Conservation (phyloP, 805 yeast species). For the Wickerhamiella alocasiicola region DNA sequence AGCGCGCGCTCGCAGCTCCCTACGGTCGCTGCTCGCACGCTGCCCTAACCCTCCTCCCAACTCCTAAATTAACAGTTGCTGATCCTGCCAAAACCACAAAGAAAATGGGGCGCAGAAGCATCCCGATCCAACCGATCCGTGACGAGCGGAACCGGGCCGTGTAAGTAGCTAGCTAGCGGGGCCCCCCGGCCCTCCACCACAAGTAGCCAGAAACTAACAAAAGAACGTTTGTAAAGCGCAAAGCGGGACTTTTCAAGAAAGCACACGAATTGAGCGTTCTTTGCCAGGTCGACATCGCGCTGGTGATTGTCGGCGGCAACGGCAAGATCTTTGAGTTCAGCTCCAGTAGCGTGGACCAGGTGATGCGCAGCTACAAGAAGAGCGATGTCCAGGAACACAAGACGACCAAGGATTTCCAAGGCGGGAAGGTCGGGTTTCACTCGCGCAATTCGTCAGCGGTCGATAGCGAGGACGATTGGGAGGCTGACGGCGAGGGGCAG, state of each 20-base stretch:
- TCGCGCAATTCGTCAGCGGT: constrained; percentile 2
- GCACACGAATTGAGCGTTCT: constrained; percentile 78
- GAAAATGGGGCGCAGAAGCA: constrained; percentile 98
- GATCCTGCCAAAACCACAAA: too few relatives aligned
- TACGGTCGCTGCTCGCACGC: too few relatives aligned
- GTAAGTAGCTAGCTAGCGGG: constrained; percentile 18
- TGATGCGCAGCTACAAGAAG: constrained; percentile 33
- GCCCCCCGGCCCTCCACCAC: not conserved
- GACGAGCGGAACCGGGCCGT: constrained; percentile 67
- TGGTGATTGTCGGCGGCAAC: constrained; percentile 72
- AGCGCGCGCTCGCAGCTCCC: too few relatives aligned
- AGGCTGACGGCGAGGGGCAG: not conserved
- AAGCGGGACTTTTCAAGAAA: constrained; percentile 77
- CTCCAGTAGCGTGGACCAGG: constrained; percentile 48
- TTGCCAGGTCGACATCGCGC: constrained; percentile 88
- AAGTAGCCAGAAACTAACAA: not conserved
- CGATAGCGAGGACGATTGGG: constrained; percentile 14
- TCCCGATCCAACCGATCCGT: constrained; percentile 77
- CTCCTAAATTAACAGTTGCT: too few relatives aligned
- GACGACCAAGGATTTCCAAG: constrained; percentile 19
- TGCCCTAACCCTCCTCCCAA: too few relatives aligned
- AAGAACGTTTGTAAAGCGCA: constrained; percentile 77
- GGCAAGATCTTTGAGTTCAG: constrained; percentile 71
- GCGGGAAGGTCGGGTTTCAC: constrained; percentile 9
- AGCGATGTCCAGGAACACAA: constrained; percentile 22